Evolutionary conservation across 768 basidiomycete species (phyloP).

Genomic region (Leccinum fibrillosum): DNA sequence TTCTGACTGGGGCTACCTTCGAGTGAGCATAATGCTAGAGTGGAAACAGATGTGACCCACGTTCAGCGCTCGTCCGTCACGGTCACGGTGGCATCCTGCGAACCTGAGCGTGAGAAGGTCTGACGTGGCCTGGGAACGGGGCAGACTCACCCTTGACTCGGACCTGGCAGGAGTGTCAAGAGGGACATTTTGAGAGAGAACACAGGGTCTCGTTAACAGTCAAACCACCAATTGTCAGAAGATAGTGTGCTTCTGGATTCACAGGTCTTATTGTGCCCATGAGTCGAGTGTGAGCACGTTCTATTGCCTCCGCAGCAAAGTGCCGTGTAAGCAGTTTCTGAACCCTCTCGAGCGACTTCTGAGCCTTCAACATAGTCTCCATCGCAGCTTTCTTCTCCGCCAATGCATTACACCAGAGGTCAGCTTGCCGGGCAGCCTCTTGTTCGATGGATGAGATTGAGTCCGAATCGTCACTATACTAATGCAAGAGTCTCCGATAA

Average conservation of each 20-base stretch:
- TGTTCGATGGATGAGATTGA: background rate
- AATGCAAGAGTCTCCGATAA: background rate
- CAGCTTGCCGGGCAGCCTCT: background rate
- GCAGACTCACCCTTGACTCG: background rate
- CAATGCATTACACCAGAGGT: background rate
- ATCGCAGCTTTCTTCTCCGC: background rate
- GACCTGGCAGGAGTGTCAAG: background rate
- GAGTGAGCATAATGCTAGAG: too few species aligned
- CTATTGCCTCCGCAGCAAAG: background rate
- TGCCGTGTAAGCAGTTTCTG: background rate
- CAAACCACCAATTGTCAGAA: background rate
- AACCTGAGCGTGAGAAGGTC: background rate
- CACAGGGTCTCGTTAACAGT: background rate
- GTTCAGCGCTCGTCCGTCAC: too few species aligned
- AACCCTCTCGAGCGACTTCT: background rate
- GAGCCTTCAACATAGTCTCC: background rate
- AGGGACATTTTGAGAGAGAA: too few species aligned
- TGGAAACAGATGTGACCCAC: too few species aligned
- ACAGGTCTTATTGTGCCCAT: background rate
- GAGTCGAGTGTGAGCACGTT: background rate
- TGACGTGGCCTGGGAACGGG: background rate
- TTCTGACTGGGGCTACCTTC: too few species aligned
- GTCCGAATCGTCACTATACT: background rate
- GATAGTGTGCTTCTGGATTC: background rate
- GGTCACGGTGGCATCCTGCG: background rate